Evolutionary conservation across 352 stramenopile genomes (phyloP), one percentile per base, ranked within the genome.

Genomic region (Peronospora belbahrii): DNA sequence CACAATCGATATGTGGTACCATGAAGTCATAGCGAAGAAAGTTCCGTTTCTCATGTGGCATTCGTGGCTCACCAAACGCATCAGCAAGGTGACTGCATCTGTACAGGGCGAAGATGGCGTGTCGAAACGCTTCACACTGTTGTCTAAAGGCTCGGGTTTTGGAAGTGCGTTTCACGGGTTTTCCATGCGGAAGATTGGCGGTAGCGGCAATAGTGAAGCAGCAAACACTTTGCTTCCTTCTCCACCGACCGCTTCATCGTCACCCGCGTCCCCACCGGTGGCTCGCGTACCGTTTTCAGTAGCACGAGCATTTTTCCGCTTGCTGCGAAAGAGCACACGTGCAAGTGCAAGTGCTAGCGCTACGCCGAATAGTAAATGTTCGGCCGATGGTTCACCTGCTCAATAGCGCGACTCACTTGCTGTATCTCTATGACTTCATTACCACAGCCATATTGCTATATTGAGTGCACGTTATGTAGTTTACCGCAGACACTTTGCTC

Each of bases 1-100:
- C 23, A 87, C 75, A 11, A 86, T 91, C 50, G 75, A 91, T 40
- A 67, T 71, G 59, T 94, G 82, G 82, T 91, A 91, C 42, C 77
- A 75, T 31, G 74, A 94, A 52, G 68, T 88, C 32, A 53, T 87
- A 19, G 62, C 70, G 6, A 60, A 74, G 33, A 72, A 85, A 41
- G 49, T 91, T 4, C 74, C 79, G 22, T 94, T 89, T 41, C 65
- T 90, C 13, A 56, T 73, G 33, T 94, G 82, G 82, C 74, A 91
- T 42, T 58, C 66, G 20, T 94, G 82, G 82, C 75, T 94, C 22
- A 90, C 85, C 33, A 79, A 85, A 23, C 80, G 82, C 48, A 94
- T 94, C 42, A 70, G 70, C 32, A 49, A 65, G 9, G 75, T 84
- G 31, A 71, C 78, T 13, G 56, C 71, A 6, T 65, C 65, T 1